Base-by-base conservation (phyloP, 1,284 basidiomycete genomes). In the Uromyces viciae-fabae region DNA sequence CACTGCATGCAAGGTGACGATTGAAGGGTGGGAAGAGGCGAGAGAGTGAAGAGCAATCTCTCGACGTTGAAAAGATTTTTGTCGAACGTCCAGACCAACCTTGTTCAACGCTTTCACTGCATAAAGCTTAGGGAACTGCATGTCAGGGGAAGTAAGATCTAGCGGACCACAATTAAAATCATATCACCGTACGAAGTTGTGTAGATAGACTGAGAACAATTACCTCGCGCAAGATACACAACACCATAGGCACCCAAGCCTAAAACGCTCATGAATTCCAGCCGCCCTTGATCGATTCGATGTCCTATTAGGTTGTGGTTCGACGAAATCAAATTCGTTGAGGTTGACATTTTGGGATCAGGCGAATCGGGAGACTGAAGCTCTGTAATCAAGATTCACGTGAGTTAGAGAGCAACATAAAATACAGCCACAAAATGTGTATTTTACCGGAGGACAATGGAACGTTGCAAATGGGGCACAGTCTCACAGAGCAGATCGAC, bases 191-290 rank as follows among this genome's bases (percentile, higher is more conserved):
- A 46, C 28, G 22, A 1, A 89, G 82, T 56, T 83, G 84, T 28
- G 84, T 84, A 36, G 11, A 33, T 19, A 85, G 82, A 85, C 86
- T 81, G 83, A 93, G 25, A 17, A 0, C 11, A 33, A n/a, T 38
- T 46, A 74, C 78, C 92, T 82, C 93, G 88, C 43, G 93, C 95
- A 82, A 92, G 92, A 87, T 98, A 98, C 71, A 98, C 95, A 84
- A 97, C 92, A 82, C 96, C 96, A 86, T 98, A 98, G 33, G 95
- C 95, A 62, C 96, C 96, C 75, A 94, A 90, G 75, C 96, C 96
- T 77, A 99, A 90, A 78, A 96, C 90, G 84, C 93, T 91, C 84
- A 94, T 90, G 84, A 98, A 92, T 87, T 95, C 91, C 82, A 98
- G 90, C 3, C 86, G 83, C 28, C 85, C 85, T 76, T 86, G 84